Conservation (phyloP, 1,284 basidiomycete genomes). For the Microbotryum violaceum region DNA sequence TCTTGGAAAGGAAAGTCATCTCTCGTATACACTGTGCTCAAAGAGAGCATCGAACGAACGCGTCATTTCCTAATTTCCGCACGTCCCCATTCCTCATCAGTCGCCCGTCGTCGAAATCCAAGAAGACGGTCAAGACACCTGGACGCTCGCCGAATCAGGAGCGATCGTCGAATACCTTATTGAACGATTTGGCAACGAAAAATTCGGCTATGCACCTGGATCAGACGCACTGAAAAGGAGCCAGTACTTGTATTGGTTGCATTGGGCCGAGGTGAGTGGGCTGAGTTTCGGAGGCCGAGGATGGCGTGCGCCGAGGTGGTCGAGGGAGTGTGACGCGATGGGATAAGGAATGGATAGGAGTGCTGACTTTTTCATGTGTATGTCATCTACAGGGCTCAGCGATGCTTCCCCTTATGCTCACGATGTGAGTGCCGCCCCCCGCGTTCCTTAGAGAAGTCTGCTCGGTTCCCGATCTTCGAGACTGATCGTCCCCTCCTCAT, state of each 20-base stretch:
- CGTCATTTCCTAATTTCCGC: no score
- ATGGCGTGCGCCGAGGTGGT: no score
- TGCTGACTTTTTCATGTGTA: no score
- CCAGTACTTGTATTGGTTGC: slow-evolving; percentile 26
- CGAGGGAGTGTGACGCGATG: no score
- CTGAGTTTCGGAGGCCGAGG: background rate
- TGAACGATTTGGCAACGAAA: slow-evolving; percentile 29
- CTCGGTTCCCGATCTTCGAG: background rate
- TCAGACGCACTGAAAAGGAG: slow-evolving; percentile 3
- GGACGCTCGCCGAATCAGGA: slow-evolving; percentile 27
- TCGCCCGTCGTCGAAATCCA: slow-evolving; percentile 19
- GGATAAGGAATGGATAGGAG: no score
- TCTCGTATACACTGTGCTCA: background rate
- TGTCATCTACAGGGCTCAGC: slow-evolving; percentile 8
- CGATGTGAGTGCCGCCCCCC: background rate
- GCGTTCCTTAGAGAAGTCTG: background rate
- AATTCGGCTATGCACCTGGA: slow-evolving; percentile 6
- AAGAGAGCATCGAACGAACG: background rate
- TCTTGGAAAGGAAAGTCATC: slow-evolving; percentile 21
- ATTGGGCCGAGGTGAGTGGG: slow-evolving; percentile 25
- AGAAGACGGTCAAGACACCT: slow-evolving; percentile 2
- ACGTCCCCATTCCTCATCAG: background rate
- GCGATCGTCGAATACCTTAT: slow-evolving; percentile 33
- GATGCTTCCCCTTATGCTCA: slow-evolving; percentile 24
- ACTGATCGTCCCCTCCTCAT: background rate